Percentiles rank a stretch among this genome's conserved stretches.
Conservation (phyloP, 2,329 filamentous ascomycete species). For the Aspergillus niger region DNA sequence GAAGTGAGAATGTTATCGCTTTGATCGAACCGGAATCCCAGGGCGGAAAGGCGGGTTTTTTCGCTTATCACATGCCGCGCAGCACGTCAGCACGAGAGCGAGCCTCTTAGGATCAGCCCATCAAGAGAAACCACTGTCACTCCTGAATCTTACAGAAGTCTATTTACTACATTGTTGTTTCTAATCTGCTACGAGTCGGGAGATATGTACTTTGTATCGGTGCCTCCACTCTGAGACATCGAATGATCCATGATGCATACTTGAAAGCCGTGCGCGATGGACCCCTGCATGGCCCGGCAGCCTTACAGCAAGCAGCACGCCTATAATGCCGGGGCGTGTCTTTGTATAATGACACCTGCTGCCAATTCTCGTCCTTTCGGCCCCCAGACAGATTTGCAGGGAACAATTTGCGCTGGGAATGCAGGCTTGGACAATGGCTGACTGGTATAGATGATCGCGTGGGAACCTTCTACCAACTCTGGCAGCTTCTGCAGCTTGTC, state of each 20-base stretch:
- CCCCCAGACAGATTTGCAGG: conserved; percentile 47
- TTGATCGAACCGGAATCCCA: conserved; percentile 5
- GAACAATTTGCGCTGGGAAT: conserved; percentile 42
- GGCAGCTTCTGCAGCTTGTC: conserved; percentile 19
- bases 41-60: conserved; percentile 20
- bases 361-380: conserved; percentile 34
- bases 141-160: no score
- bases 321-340: conserved; percentile 4
- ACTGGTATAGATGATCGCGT: conserved; percentile 41
- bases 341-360: conserved; percentile 41
- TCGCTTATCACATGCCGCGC: conserved; percentile 25
- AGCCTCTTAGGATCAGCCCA: not conserved
- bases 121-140: not conserved
- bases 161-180: no score
- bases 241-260: not conserved
- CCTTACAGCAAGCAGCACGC: not conserved
- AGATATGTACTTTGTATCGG: not conserved
- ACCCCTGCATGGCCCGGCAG: not conserved
- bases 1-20: conserved; percentile 15
- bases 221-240: not conserved
- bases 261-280: not conserved
- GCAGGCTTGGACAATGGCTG: conserved; percentile 23
- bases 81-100: conserved; percentile 1
- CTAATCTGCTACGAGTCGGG: no score
- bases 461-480: conserved; percentile 16